Percentiles rank a stretch among this genome's conserved stretches.
Conservation (phyloP, 2,329 filamentous ascomycete genomes). For the Fusarium abutilonis region DNA sequence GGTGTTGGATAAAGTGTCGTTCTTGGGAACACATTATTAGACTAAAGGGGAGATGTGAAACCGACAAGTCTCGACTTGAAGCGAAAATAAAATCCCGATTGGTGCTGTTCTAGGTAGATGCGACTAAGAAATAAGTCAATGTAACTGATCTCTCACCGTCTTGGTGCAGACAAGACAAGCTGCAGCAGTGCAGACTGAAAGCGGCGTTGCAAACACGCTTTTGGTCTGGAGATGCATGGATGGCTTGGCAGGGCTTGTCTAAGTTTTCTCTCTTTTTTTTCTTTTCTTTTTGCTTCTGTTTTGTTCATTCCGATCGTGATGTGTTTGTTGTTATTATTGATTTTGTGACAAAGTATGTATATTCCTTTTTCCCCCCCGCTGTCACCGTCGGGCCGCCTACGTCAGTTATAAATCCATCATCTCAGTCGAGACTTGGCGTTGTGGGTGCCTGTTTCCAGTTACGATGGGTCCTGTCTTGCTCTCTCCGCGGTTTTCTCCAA, state of each 20-base stretch:
- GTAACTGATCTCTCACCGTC: constrained; percentile 37
- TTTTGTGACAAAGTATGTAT: not conserved
- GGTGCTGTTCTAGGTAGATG: constrained; percentile 24
- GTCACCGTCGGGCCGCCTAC: constrained; percentile 9
- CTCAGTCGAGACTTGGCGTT: constrained; percentile 1
- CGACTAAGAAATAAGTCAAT: constrained; percentile 7
- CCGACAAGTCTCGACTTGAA: not conserved
- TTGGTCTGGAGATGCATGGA: not conserved
- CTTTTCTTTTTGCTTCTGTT: not conserved
- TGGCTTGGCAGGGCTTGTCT: constrained; percentile 7
- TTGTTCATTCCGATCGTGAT: not conserved
- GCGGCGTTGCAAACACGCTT: constrained; percentile 24
- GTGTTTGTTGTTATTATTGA: not conserved
- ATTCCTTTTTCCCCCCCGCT: not conserved
- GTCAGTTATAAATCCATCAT: constrained; percentile 12
- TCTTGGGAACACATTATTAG: constrained; percentile 16
- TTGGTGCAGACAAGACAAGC: no score
- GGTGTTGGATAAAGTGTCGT: constrained; percentile 29
- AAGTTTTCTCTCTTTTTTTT: not conserved
- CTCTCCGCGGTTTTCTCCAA: no score
- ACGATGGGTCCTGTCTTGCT: no score
- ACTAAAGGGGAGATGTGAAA: not conserved
- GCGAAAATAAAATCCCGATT: constrained; percentile 37
- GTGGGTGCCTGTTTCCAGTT: not conserved
- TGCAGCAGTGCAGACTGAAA: no score